phyloP scores from a whole-genome alignment of 192 early-diverging fungal genomes.

The Piromyces sp. region DNA sequence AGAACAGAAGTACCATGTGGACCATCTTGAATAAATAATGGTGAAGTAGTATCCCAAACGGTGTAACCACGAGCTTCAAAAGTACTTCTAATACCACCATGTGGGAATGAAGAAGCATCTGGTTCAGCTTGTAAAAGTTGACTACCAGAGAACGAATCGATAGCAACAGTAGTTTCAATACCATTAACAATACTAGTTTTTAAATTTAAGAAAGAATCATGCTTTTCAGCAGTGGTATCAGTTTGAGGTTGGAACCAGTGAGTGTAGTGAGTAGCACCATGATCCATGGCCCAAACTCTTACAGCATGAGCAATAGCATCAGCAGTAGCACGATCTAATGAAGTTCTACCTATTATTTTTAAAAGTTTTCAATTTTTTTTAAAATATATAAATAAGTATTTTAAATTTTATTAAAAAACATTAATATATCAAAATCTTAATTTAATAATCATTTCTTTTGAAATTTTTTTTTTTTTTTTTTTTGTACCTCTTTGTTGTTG shows the following conservation, averaged over 20 bases:
- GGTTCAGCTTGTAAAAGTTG: constrained; percentile 97
- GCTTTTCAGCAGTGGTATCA: constrained; percentile 95
- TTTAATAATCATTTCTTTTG: too few relatives aligned
- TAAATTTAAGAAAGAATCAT: constrained; percentile 90
- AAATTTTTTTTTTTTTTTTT: neutral
- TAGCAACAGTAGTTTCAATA: constrained; percentile 65
- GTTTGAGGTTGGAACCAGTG: constrained; percentile 99
- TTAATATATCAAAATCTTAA: too few relatives aligned
- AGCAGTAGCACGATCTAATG: constrained; percentile 80
- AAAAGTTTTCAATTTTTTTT: too few relatives aligned
- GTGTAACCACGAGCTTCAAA: constrained; percentile 99
- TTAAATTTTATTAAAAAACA: too few relatives aligned
- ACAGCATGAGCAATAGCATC: constrained; percentile 98
- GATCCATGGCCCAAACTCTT: constrained; percentile 90
- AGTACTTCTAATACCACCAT: constrained; percentile 90
- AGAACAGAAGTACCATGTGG: constrained; percentile 84
- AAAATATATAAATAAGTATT: too few relatives aligned
- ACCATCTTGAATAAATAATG: constrained; percentile 87
- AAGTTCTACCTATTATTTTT: constrained; percentile 51
- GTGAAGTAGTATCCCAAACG: constrained; percentile 89
- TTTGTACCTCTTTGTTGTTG: constrained; percentile 50
- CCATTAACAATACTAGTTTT: constrained; percentile 62
- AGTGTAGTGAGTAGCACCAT: constrained; percentile 81
- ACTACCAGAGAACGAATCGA: constrained; percentile 92
- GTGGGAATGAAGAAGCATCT: constrained; percentile 98